Percentiles rank a stretch among this genome's conserved stretches.
phyloP scores from a whole-genome alignment of 345 rosid genomes.

The Erodium maritimum region DNA sequence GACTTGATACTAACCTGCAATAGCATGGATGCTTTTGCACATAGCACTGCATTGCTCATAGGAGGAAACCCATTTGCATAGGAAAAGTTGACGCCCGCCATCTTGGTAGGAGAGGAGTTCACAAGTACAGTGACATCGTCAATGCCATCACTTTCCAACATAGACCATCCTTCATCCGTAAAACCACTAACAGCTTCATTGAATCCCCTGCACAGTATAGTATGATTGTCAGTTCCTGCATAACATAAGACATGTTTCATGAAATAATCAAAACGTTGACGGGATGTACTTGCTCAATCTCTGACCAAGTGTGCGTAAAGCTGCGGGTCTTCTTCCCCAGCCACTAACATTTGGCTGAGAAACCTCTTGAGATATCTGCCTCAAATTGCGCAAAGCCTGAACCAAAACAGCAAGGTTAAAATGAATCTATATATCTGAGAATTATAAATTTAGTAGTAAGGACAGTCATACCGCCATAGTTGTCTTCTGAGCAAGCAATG shows the following conservation, averaged over 20 bases:
- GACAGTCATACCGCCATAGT: slow-evolving; percentile 71
- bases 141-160: slow-evolving; percentile 83
- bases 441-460: too few species aligned
- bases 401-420: slow-evolving; percentile 5
- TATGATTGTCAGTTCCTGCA: too few species aligned
- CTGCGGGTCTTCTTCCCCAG: slow-evolving; percentile 95
- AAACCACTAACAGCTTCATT: slow-evolving; percentile 95
- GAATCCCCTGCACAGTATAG: too few species aligned
- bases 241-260: too few species aligned
- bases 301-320: slow-evolving; percentile 76
- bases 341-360: slow-evolving; percentile 76
- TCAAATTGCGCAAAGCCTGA: slow-evolving; percentile 84
- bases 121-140: slow-evolving; percentile 91
- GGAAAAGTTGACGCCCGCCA: slow-evolving; percentile 60
- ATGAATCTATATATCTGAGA: too few species aligned
- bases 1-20: slow-evolving; percentile 42
- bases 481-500: slow-evolving; percentile 85
- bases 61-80: slow-evolving; percentile 69
- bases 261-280: too few species aligned
- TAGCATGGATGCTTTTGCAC: slow-evolving; percentile 97
- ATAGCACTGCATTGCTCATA: slow-evolving; percentile 59
- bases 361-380: slow-evolving; percentile 89
- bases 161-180: slow-evolving; percentile 88
- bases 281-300: slow-evolving; percentile 82
- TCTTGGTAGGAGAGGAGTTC: slow-evolving; percentile 76